Evolutionary conservation across 345 rosid species (phyloP).

Genomic region (Carallia pectinifolia): DNA sequence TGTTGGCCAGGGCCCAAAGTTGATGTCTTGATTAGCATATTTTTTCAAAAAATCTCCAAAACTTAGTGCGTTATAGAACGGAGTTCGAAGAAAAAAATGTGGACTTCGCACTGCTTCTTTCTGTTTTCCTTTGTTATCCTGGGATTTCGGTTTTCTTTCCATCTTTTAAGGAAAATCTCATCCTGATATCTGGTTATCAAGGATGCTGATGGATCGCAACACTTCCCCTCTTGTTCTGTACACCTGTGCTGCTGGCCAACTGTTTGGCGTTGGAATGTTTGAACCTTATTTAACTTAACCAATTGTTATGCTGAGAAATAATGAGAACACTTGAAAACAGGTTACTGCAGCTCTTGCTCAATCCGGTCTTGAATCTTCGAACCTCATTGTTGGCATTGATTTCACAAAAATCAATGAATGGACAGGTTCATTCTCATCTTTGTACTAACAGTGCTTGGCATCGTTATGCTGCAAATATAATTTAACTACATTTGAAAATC

Average conservation of each 20-base stretch:
- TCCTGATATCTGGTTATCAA: not conserved
- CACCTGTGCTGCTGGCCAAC: not conserved
- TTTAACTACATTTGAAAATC: conserved; percentile 18
- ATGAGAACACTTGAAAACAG: conserved; percentile 30
- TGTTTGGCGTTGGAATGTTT: not conserved
- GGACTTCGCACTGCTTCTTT: too few species aligned
- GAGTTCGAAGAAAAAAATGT: too few species aligned
- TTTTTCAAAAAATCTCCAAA: too few species aligned
- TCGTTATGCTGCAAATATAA: not conserved
- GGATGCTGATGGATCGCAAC: not conserved
- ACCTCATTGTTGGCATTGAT: conserved; percentile 89
- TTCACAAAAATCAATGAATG: conserved; percentile 97
- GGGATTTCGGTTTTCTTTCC: not conserved
- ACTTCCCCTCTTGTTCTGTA: not conserved
- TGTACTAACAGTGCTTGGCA: not conserved
- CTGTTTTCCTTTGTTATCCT: not conserved
- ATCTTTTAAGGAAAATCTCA: not conserved
- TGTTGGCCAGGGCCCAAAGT: too few species aligned
- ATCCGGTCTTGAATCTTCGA: conserved; percentile 94
- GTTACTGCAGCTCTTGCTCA: conserved; percentile 77
- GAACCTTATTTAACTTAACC: not conserved
- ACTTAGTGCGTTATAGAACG: too few species aligned
- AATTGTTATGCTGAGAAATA: not conserved
- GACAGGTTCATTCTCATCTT: conserved; percentile 57
- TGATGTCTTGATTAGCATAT: too few species aligned